These are phyloP conservation scores for Emmonsiellopsis sp. DNA, from an alignment of 2,329 filamentous ascomycete species.

Conservation along the genomic window DNA sequence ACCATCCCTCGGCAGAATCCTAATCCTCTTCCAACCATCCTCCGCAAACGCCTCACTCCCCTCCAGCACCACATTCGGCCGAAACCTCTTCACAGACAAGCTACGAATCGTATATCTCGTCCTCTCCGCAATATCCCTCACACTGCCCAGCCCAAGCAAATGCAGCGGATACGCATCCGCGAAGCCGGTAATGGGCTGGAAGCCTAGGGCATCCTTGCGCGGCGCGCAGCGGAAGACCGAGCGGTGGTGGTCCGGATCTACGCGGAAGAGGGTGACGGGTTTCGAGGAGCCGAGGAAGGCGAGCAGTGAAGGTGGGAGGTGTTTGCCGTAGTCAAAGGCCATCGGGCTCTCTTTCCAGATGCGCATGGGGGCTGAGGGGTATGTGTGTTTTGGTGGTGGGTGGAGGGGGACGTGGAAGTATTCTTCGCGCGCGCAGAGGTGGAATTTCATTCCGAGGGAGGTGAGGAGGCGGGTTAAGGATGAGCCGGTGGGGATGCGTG, in stretches of 20 bases:
- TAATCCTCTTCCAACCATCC: constrained; percentile 47
- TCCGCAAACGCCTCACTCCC: constrained; percentile 46
- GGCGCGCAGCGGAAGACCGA: constrained; percentile 47
- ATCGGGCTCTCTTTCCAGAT: constrained; percentile 48
- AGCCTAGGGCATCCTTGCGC: constrained; percentile 40
- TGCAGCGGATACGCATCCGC: constrained; percentile 52
- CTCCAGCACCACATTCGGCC: constrained; percentile 49
- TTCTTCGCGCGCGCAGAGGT: constrained; percentile 26
- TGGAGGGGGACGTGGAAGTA: constrained; percentile 45
- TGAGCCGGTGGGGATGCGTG: constrained; percentile 15
- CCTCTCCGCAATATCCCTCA: constrained; percentile 40
- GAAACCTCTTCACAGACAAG: constrained; percentile 45
- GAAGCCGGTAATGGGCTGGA: constrained; percentile 46
- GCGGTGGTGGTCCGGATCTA: constrained; percentile 36
- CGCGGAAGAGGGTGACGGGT: constrained; percentile 45
- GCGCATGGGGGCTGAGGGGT: constrained; percentile 37
- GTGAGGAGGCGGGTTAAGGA: constrained; percentile 8
- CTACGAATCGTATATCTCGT: constrained; percentile 30
- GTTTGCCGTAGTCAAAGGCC: constrained; percentile 28
- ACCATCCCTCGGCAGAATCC: constrained; percentile 23
- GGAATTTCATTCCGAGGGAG: constrained; percentile 21
- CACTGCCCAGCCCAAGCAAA: constrained; percentile 45
- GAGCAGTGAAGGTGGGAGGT: constrained; percentile 40
- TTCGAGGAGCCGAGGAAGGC: constrained; percentile 38
- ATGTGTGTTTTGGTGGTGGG: constrained; percentile 35